Base-by-base conservation (phyloP, 805 yeast genomes). In the Lipomyces sp. region DNA sequence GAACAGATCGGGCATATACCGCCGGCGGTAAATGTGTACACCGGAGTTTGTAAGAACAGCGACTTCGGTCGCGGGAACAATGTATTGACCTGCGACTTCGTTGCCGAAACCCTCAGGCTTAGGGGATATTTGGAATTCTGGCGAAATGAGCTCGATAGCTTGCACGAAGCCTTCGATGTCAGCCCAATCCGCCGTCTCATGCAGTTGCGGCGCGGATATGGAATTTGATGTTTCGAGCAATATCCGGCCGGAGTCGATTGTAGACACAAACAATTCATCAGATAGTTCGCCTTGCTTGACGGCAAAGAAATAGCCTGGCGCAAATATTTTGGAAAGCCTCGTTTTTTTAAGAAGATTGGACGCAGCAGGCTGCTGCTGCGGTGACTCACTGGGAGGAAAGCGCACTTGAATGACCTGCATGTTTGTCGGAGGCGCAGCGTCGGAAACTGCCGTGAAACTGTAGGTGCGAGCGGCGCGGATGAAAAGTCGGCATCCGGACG, bases 241-340 rank as follows among this genome's bases (percentile, higher is more conserved):
- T 47, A 85, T 75, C 38, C 73, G 63, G 4, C 96, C 96, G 63
- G 86, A 83, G 67, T 93, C 96, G 6, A 93, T 84, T 7, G 88
- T 83, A 41, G 91, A 75, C 2, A 84, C 82, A 65, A 85, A 88
- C 21, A 87, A 68, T 47, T 77, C 76, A 53, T 78, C 68, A 4
- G 64, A 63, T 3, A 54, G 45, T 8, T 58, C 53, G 23, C 61
- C 70, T 45, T 78, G 76, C 34, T 40, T 47, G 11, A 83, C 85
- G 35, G 86, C 83, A 53, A 90, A 74, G 62, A 82, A 90, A 2
- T 88, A 82, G n/a, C 95, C 95, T 0, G 96, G 96, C 19, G 95
- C 81, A 28, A 87, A 73, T 11, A 90, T 72, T 29, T 78, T 75
- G 10, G 80, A 72, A 36, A 77, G 71, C 24, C 84, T 75, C 39